Base-by-base conservation (phyloP, 495 filamentous ascomycete species). In the Pyrenula massariospora region DNA sequence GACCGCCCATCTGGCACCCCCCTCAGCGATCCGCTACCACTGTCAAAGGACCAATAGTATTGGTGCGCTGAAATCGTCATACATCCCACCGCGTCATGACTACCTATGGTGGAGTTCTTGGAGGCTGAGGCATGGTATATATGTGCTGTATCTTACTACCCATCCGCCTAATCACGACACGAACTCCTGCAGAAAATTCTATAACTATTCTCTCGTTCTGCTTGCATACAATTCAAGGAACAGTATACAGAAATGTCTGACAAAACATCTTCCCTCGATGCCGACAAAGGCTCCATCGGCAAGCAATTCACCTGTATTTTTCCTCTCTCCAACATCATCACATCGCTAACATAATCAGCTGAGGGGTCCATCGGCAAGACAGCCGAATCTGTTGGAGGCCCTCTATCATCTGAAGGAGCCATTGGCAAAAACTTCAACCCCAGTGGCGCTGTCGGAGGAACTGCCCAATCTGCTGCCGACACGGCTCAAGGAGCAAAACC, bases 301-400 rank as follows among this genome's bases (percentile, higher is more conserved):
- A 42, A 42, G 31, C 31, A 42, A 42, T 42, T 42, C 31, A 42
- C 31, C 31, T 42, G 31, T 42, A 42, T 5, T 5, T 42, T 8
- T 42, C 31, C 5, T 42, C 31, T 15, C 31, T 15, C 5, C 15
- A 5, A 15, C 5, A 42, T 42, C 31, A 8, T 42, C 31, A 42
- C 15, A 8, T 15, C 15, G 31, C 5, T 42, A 5, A 42, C 31
- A 15, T 42, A 5, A 5, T 15, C 15, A 79, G 77, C 73, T 12
- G 70, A 81, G 12, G 78, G 81, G 23, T 65, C 69, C 0, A 69
- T 84, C 36, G 77, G 80, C n/a, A 70, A 74, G 25, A 70, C 70
- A 5, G 76, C 72, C 2, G 66, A 84, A 53, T 71, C 63, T 25
- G 57, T 84, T 10, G 78, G 80, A n/a, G 81, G 80, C 0, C 77